Conservation (phyloP, 1,139 yeast species). For the Suzukiozyma palmioleophila region DNA sequence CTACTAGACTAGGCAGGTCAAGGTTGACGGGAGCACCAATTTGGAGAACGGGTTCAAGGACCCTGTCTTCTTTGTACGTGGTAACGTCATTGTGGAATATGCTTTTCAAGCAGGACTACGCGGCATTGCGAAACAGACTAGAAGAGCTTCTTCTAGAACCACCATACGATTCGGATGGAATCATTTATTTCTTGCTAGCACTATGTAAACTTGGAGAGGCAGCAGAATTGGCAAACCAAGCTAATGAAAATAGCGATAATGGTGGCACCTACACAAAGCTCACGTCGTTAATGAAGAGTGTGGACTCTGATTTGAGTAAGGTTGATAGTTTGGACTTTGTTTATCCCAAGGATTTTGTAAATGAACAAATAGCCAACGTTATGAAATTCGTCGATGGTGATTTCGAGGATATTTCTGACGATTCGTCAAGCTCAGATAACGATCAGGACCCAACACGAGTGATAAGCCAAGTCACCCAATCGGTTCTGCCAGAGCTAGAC, state of each 20-base stretch:
- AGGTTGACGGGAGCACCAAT: conserved; percentile 26
- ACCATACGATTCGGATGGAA: conserved; percentile 44
- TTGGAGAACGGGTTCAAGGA: conserved; percentile 36
- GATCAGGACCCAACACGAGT: background rate
- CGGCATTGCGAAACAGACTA: conserved; percentile 24
- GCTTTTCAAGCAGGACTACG: conserved; percentile 22
- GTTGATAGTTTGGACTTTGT: conserved; percentile 28
- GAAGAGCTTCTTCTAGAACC: conserved; percentile 40
- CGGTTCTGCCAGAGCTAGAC: background rate
- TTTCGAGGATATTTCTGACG: conserved; percentile 2
- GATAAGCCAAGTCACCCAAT: background rate
- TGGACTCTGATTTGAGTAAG: conserved; percentile 19
- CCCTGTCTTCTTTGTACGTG: conserved; percentile 36
- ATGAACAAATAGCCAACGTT: conserved; percentile 11
- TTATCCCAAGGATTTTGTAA: conserved; percentile 22
- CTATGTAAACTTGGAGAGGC: conserved; percentile 23
- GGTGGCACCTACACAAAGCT: conserved; percentile 5
- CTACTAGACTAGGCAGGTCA: conserved; percentile 8
- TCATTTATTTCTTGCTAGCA: conserved; percentile 29
- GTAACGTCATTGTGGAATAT: conserved; percentile 34
- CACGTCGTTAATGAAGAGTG: conserved; percentile 13
- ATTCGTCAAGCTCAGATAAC: conserved; percentile 1
- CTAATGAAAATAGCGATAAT: conserved; percentile 4
- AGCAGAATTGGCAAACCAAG: conserved; percentile 11
- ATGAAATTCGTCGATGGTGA: conserved; percentile 1